Evolutionary conservation across 2,329 filamentous ascomycete species (phyloP).

Genomic region (Colletotrichum graminicola): DNA sequence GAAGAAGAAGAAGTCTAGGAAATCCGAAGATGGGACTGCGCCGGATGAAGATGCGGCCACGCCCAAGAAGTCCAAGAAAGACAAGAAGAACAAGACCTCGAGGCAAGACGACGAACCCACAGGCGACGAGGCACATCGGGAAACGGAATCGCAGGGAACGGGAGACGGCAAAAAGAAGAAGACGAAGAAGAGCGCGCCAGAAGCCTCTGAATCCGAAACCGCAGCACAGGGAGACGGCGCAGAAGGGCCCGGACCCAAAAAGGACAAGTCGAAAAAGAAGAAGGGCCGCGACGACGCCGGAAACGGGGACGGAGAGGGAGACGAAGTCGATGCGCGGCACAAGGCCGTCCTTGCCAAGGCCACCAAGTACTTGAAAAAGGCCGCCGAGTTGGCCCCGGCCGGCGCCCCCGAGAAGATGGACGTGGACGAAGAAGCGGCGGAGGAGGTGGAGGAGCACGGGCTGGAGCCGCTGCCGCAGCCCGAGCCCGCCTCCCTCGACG

Average conservation of each 20-base stretch:
- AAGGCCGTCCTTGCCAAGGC: constrained; percentile 67
- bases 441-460: constrained; percentile 70
- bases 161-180: constrained; percentile 40
- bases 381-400: constrained; percentile 55
- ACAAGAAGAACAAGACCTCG: constrained; percentile 52
- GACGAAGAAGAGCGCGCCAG: constrained; percentile 38
- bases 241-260: constrained; percentile 37
- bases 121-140: constrained; percentile 42
- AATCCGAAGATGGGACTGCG: constrained; percentile 35
- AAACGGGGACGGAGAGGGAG: constrained; percentile 42
- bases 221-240: background rate
- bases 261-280: constrained; percentile 46
- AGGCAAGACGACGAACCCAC: constrained; percentile 44
- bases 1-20: constrained; percentile 48
- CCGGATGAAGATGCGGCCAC: constrained; percentile 45
- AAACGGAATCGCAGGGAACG: constrained; percentile 44
- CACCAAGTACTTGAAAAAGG: constrained; percentile 65
- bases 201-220: background rate
- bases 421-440: constrained; percentile 47
- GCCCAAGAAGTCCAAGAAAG: constrained; percentile 47
- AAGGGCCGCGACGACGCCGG: constrained; percentile 23
- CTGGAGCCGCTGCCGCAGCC: constrained; percentile 88
- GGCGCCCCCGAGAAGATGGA: constrained; percentile 50
- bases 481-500: constrained; percentile 67
- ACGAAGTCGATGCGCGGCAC: constrained; percentile 54